These are phyloP conservation scores for Aspergillus viridinutans DNA, from an alignment of 2,329 filamentous ascomycete genomes.

Conservation along the genomic window DNA sequence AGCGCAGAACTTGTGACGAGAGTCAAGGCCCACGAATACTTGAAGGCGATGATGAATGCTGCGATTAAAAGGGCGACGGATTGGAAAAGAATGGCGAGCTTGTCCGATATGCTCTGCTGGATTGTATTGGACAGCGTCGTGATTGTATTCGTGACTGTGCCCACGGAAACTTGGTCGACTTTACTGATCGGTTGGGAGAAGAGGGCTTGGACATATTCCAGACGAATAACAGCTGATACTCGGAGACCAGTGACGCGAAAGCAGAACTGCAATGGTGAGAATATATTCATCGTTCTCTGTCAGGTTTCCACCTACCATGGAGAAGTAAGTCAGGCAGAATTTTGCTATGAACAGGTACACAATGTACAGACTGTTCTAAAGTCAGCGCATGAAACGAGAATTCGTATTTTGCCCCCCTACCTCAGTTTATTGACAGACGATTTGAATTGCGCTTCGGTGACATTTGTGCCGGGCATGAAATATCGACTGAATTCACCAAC, in stretches of 20 bases:
- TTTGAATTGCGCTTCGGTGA: constrained; percentile 48
- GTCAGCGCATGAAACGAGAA: background rate
- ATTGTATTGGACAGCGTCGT: constrained; percentile 51
- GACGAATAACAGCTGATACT: constrained; percentile 48
- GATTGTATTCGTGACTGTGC: constrained; percentile 50
- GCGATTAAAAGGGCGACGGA: constrained; percentile 40
- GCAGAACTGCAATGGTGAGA: constrained; percentile 21
- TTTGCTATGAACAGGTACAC: constrained; percentile 56
- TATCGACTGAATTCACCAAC: constrained; percentile 57
- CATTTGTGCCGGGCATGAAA: constrained; percentile 39
- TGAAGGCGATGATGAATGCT: constrained; percentile 50
- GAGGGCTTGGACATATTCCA: constrained; percentile 47
- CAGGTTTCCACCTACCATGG: constrained; percentile 30
- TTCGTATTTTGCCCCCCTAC: background rate
- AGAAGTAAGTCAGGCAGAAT: constrained; percentile 52
- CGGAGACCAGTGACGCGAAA: constrained; percentile 50
- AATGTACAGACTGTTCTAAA: constrained; percentile 47
- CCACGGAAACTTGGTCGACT: constrained; percentile 48
- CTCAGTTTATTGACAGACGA: constrained; percentile 44
- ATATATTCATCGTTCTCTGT: background rate
- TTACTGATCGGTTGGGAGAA: constrained; percentile 49
- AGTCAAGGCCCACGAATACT: constrained; percentile 51
- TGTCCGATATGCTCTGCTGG: constrained; percentile 53
- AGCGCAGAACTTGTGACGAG: constrained; percentile 48
- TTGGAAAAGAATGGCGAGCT: constrained; percentile 44